Percentiles rank a stretch among this genome's conserved stretches.
These are phyloP conservation scores for Trematosphaeria pertusa DNA, from an alignment of 2,329 filamentous ascomycete species.

Conservation along the genomic window DNA sequence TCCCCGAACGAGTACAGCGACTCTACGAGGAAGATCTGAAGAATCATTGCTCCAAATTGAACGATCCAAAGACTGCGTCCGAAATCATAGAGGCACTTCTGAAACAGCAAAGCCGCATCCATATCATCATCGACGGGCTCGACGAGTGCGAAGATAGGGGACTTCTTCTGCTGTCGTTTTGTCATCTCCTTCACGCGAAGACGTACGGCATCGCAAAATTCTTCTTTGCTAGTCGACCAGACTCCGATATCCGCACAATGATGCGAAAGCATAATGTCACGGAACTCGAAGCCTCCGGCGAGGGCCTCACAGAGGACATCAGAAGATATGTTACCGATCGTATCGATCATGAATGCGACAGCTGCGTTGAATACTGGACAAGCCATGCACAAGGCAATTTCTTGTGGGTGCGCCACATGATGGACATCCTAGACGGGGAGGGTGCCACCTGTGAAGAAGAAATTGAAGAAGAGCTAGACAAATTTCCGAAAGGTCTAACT, in stretches of 20 bases:
- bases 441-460: slow-evolving; percentile 13
- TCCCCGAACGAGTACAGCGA: slow-evolving; percentile 12
- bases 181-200: slow-evolving; percentile 4
- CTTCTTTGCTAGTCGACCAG: slow-evolving; percentile 13
- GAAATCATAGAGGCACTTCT: slow-evolving; percentile 11
- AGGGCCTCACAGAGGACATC: slow-evolving; percentile 11
- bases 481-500: slow-evolving; percentile 16
- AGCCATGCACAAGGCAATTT: slow-evolving; percentile 15
- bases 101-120: slow-evolving; percentile 7
- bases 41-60: slow-evolving; percentile 8
- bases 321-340: slow-evolving; percentile 1
- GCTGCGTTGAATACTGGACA: slow-evolving; percentile 10
- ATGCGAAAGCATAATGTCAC: slow-evolving; percentile 5
- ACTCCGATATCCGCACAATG: slow-evolving; percentile 4
- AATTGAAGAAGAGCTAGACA: slow-evolving; percentile 12
- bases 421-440: slow-evolving; percentile 12
- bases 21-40: slow-evolving; percentile 13
- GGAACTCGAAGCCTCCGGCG: slow-evolving; percentile 8
- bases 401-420: slow-evolving; percentile 13
- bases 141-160: slow-evolving; percentile 11
- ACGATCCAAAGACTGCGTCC: slow-evolving; percentile 1
- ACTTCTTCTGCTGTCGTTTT: background rate
- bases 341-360: slow-evolving; percentile 5
- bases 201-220: slow-evolving; percentile 15
- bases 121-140: slow-evolving; percentile 18